Evolutionary conservation across 2,329 filamentous ascomycete genomes (phyloP).

Genomic region (Plectosphaerella cucumerina): DNA sequence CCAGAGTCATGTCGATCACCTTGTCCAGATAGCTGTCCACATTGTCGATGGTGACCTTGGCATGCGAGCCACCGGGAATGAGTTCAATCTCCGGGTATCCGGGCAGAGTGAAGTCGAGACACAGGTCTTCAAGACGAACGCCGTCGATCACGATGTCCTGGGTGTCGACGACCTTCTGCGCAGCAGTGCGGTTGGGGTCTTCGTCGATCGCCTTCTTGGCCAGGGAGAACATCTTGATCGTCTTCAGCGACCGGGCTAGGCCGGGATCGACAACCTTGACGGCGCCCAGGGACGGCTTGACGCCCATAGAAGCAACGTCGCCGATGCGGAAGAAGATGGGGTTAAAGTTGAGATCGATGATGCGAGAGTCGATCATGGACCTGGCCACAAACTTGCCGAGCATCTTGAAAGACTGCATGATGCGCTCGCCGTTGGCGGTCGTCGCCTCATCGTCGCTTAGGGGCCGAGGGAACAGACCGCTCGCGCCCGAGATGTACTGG

Average conservation of each 20-base stretch:
- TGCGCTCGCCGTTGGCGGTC: constrained; percentile 77
- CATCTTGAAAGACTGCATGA: constrained; percentile 84
- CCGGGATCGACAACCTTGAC: constrained; percentile 86
- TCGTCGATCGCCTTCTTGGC: constrained; percentile 81
- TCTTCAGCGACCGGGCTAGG: constrained; percentile 77
- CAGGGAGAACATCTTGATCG: constrained; percentile 80
- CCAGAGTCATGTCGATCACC: constrained; percentile 87
- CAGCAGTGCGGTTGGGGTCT: constrained; percentile 58
- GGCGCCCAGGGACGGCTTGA: constrained; percentile 81
- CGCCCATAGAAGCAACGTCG: constrained; percentile 57
- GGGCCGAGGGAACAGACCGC: constrained; percentile 87
- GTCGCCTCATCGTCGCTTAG: constrained; percentile 74
- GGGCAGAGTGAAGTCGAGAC: constrained; percentile 90
- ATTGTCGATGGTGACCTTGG: constrained; percentile 80
- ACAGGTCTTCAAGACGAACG: constrained; percentile 78
- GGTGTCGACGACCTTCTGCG: constrained; percentile 67
- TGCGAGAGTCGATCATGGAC: constrained; percentile 96
- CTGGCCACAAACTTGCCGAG: constrained; percentile 96
- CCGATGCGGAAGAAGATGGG: constrained; percentile 96
- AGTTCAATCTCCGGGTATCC: constrained; percentile 87
- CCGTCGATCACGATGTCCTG: constrained; percentile 70
- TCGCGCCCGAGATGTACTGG: constrained; percentile 80
- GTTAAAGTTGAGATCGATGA: constrained; percentile 97
- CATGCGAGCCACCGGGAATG: constrained; percentile 67
- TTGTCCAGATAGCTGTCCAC: constrained; percentile 84